Evolutionary conservation across 306 rosid genomes (phyloP), one percentile per base, ranked within the genome.

Genomic region (Malus asiatica): DNA sequence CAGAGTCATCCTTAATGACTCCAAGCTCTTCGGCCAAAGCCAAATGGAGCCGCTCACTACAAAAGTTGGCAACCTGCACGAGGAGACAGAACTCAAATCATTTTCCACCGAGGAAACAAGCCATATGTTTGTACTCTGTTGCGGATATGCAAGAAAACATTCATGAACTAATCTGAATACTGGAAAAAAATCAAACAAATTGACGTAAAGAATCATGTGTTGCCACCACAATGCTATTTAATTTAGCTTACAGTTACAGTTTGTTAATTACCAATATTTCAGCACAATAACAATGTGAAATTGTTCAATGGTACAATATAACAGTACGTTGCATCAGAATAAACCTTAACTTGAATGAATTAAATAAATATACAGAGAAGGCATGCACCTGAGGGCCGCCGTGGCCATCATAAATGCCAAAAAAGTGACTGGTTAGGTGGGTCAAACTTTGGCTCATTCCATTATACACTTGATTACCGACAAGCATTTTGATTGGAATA

Each of bases 381-480:
- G 11, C 30, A 66, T 40, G 20, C 79, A 85, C 91, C 91, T 85
- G 91, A 83, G 86, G 67, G 55, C 91, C 91, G 29, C 91, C 91
- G 29, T 88, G 91, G 35, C 91, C 91, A 88, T 88, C 91, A 60
- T 88, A 88, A 77, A 88, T 82, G 33, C 89, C 91, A 48, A 76
- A 88, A 72, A 85, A 88, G 64, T 88, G 91, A 80, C 86, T 81
- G 79, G 82, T 74, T 68, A 83, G 59, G 72, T 85, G 85, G 38
- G 89, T 85, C 83, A 85, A 72, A 73, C 71, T 83, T 72, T 79
- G 87, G 73, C 79, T 66, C 42, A 79, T 78, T 76, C 89, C 88
- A 70, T 73, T 67, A 35, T 71, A 19, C 73, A 67, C 33, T 58
- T 51, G 68, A 73, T 77, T 80, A 5, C 85, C 81, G 11, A 71